Base-by-base conservation (phyloP, 2,329 filamentous ascomycete species). In the Clarireedia homoeocarpa region DNA sequence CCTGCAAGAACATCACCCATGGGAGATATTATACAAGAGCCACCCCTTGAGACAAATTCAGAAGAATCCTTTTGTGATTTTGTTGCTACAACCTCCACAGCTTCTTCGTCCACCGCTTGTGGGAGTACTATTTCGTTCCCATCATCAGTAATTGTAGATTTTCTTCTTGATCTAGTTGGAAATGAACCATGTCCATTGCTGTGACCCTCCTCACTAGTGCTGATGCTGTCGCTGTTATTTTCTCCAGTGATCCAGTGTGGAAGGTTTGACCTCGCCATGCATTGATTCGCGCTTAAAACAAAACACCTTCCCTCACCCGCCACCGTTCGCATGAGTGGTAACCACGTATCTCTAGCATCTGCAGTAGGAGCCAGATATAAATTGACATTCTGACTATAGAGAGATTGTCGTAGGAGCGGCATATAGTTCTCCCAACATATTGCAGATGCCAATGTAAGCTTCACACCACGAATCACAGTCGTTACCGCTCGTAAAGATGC, bases 361-460 rank as follows among this genome's bases (percentile, higher is more conserved):
- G 91, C 91, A 0, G 91, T 96, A 0, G 92, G 92, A 0, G 91
- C 91, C 2, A 96, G 81, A 71, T 92, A 96, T 12, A 96, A 74
- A 69, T 95, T 95, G 66, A 96, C 84, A 67, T 95, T 95, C 71
- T 96, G 92, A 2, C 83, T 80, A 71, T 96, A 97, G 39, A 96
- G 77, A 15, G 83, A 80, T 69, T 95, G 88, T 17, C 92, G 82
- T 6, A 96, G 76, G 17, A 96, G 75, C 0, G 91, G 91, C 91
- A 96, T 96, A 73, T 92, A 95, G 71, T 89, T 96, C 71, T 97
- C 91, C 91, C 91, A 96, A 76, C 91, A 96, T 62, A 97, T 95
- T 3, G 91, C 92, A 3, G 88, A 84, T 0, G 86, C 91, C 58
- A 96, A 80, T 56, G 89, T 92, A 58, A 96, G 73, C 61, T 83